Evolutionary conservation across 2,329 filamentous ascomycete genomes (phyloP).

Genomic region (Capronia americana): DNA sequence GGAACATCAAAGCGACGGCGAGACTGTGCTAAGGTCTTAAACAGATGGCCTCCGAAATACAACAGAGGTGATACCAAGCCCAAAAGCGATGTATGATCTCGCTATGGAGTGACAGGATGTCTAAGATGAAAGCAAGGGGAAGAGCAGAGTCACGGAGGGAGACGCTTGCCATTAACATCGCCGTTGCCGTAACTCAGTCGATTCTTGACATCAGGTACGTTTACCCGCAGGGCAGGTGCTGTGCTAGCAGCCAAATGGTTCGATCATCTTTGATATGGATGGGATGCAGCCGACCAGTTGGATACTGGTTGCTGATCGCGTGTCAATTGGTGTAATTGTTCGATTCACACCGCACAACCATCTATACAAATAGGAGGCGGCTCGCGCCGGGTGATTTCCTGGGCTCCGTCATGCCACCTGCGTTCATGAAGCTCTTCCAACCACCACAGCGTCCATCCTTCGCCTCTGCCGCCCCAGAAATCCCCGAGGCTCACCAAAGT

Average conservation of each 20-base stretch:
- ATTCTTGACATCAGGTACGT: neutral
- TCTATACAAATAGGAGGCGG: constrained; percentile 1
- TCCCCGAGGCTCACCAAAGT: constrained; percentile 48
- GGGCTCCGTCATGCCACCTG: neutral
- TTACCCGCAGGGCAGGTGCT: neutral
- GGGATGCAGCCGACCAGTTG: neutral
- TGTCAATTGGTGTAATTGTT: neutral
- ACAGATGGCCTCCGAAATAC: neutral
- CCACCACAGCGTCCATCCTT: constrained; percentile 45
- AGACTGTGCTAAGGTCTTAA: neutral
- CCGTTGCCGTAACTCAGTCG: too few relatives aligned
- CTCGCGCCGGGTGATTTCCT: neutral
- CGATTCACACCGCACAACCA: neutral
- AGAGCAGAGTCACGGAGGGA: neutral
- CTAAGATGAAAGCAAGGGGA: neutral
- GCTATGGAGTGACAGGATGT: neutral
- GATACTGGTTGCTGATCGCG: neutral
- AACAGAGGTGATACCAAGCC: neutral
- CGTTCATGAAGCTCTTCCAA: constrained; percentile 26
- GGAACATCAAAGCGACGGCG: neutral
- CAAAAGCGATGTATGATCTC: neutral
- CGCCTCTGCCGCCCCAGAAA: constrained; percentile 55
- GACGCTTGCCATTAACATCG: neutral
- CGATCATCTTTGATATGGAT: neutral
- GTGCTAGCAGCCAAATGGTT: neutral